A percentile compares a stretch with the other conserved stretches of the same genome.
Evolutionary conservation across 768 basidiomycete genomes (phyloP).

Genomic region (Gloeostereum incarnatum): DNA sequence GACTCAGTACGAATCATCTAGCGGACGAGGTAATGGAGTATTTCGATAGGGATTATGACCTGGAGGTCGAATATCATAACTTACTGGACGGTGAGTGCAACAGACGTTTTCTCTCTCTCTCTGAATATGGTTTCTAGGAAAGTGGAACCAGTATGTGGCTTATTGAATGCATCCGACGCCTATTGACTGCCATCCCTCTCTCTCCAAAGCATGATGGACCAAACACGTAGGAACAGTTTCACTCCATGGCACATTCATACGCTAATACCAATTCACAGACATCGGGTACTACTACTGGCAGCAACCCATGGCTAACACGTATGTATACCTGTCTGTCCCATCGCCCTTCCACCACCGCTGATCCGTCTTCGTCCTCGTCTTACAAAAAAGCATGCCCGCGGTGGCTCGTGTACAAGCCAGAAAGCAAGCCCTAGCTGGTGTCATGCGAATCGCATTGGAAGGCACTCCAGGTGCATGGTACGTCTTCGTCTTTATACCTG

Average conservation of each 20-base stretch:
- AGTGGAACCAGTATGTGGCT: conserved; percentile 59
- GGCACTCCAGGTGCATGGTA: conserved; percentile 53
- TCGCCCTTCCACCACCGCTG: not conserved
- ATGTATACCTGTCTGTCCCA: too few relatives aligned
- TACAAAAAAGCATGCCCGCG: conserved; percentile 34
- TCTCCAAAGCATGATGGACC: conserved; percentile 54
- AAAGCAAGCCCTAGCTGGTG: conserved; percentile 49
- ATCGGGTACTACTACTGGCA: conserved; percentile 65
- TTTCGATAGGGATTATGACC: conserved; percentile 53
- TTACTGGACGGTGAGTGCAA: conserved; percentile 40
- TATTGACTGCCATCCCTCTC: too few relatives aligned
- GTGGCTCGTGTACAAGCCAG: conserved; percentile 41
- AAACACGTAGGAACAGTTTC: conserved; percentile 34
- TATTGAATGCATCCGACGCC: too few relatives aligned
- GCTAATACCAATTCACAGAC: conserved; percentile 17
- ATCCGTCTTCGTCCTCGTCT: not conserved
- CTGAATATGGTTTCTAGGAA: conserved; percentile 23
- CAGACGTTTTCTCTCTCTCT: too few relatives aligned
- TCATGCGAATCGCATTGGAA: conserved; percentile 57
- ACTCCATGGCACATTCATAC: not conserved
- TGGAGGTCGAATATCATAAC: conserved; percentile 52
- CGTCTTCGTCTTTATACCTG: conserved; percentile 4
- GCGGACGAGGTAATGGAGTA: conserved; percentile 44
- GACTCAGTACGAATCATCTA: conserved; percentile 49
- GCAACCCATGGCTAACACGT: conserved; percentile 59